Base-by-base conservation (phyloP, 306 rosid genomes). In the Prunus salicina region DNA sequence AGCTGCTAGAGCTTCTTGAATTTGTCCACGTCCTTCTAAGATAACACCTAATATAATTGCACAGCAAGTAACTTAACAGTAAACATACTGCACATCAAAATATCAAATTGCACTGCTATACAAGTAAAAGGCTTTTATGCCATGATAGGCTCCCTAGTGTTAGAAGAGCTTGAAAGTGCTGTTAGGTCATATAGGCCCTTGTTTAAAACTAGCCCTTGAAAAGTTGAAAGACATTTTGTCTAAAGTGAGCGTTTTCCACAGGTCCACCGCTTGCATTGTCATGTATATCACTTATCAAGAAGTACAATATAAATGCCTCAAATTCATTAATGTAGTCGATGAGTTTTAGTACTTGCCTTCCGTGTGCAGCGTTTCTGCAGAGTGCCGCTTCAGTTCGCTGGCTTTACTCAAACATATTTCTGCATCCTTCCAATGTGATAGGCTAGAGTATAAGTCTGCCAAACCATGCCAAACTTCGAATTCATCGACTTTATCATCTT, bases 391-490 rank as follows among this genome's bases (percentile, higher is more conserved):
- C 73, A 92, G 81, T 72, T 89, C 96, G 66, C 82, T 87, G 78
- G 92, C 97, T 87, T 92, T 96, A 12, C 86, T 86, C 89, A 96
- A 83, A 82, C 99, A 96, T 79, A 92, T 79, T 85, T 90, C 98
- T 64, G 97, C 97, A 83, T 96, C 99, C 78, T 86, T 91, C 98
- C 96, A 96, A 78, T 81, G 89, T 69, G 96, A 91, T 79, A 96
- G 97, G 73, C 93, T 92, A 43, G 96, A 88, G 83, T 96, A 96
- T 67, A 96, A 87, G 79, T 84, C 86, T 78, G 98, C 91, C 62
- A 96, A 88, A 78, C 96, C 99, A 58, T 92, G 95, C 99, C 99
- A 96, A 82, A 92, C 89, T 30, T 96, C 98, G 75, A 84, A 83
- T 73, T 92, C 99, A 41, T 88, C 69, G 75, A 92, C 86, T 82